Conservation (phyloP, 2,329 filamentous ascomycete species). For the Penicillium sp. region DNA sequence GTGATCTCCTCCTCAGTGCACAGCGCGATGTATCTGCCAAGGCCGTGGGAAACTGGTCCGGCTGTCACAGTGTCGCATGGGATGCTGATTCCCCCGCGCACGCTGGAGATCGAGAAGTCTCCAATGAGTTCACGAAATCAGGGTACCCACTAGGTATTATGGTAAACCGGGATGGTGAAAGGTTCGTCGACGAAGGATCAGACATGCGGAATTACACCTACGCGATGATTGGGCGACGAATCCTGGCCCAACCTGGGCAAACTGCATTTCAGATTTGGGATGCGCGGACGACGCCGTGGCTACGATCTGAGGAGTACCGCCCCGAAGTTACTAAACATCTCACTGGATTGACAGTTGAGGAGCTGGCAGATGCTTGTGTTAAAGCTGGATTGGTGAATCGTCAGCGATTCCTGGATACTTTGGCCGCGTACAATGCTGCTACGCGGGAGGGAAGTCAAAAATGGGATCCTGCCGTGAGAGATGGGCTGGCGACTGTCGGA, state of each 20-base stretch:
- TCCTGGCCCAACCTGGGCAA: constrained; percentile 59
- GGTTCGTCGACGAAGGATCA: constrained; percentile 68
- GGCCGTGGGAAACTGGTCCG: constrained; percentile 60
- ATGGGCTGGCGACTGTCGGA: constrained; percentile 50
- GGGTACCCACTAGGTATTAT: constrained; percentile 68
- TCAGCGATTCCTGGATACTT: constrained; percentile 52
- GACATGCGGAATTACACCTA: constrained; percentile 69
- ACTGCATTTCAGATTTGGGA: constrained; percentile 69
- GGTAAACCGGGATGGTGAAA: constrained; percentile 58
- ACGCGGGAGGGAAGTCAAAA: constrained; percentile 43
- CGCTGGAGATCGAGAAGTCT: constrained; percentile 58
- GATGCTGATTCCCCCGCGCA: constrained; percentile 61
- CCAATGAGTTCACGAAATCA: constrained; percentile 69
- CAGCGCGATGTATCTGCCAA: constrained; percentile 54
- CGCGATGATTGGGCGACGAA: constrained; percentile 64
- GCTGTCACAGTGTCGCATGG: constrained; percentile 67
- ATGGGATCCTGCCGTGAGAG: constrained; percentile 63
- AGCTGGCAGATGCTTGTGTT: constrained; percentile 55
- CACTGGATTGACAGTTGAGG: constrained; percentile 52
- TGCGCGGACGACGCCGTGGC: constrained; percentile 50
- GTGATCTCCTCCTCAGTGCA: constrained; percentile 58
- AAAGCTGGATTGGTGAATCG: constrained; percentile 50
- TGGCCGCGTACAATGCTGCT: constrained; percentile 60
- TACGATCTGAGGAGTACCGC: constrained; percentile 64
- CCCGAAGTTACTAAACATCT: constrained; percentile 59